phyloP scores from a whole-genome alignment of 805 yeast species.

The Starmerella stigmatis region DNA sequence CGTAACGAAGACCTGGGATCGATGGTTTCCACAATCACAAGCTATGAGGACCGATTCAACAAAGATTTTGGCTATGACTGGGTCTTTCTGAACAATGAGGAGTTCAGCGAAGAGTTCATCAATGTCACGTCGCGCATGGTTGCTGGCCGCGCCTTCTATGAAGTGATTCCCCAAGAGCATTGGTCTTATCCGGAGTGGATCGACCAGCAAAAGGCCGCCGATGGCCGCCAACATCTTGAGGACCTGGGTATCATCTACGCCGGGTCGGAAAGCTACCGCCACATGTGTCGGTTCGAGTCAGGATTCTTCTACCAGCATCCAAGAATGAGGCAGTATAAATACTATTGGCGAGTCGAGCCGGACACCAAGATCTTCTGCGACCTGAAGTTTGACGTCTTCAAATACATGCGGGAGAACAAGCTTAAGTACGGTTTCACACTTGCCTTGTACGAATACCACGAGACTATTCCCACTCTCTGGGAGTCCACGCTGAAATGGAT shows the following conservation, averaged over 20 bases:
- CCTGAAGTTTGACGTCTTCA: constrained; percentile 83
- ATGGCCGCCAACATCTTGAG: constrained; percentile 62
- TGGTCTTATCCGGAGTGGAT: constrained; percentile 63
- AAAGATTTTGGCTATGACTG: constrained; percentile 93
- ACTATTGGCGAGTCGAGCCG: constrained; percentile 98
- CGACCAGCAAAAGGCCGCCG: constrained; percentile 40
- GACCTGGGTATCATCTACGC: constrained; percentile 82
- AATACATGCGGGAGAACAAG: constrained; percentile 60
- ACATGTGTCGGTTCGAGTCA: constrained; percentile 90
- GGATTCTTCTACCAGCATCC: constrained; percentile 79
- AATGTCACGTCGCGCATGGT: constrained; percentile 43
- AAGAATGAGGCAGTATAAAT: constrained; percentile 55
- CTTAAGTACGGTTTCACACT: constrained; percentile 84
- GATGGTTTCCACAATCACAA: constrained; percentile 60
- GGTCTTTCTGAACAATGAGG: constrained; percentile 75
- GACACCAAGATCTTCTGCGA: constrained; percentile 86
- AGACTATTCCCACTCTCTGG: constrained; percentile 80
- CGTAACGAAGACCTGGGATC: constrained; percentile 71
- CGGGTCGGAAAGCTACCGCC: constrained; percentile 69
- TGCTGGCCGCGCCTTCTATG: constrained; percentile 59
- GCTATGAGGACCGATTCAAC: constrained; percentile 79
- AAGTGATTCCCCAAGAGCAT: constrained; percentile 43
- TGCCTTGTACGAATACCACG: constrained; percentile 62
- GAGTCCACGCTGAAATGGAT: constrained; percentile 41
- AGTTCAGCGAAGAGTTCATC: constrained; percentile 58